These are phyloP conservation scores for Candida freyschussii DNA, from an alignment of 1,139 yeast genomes.

Conservation along the genomic window DNA sequence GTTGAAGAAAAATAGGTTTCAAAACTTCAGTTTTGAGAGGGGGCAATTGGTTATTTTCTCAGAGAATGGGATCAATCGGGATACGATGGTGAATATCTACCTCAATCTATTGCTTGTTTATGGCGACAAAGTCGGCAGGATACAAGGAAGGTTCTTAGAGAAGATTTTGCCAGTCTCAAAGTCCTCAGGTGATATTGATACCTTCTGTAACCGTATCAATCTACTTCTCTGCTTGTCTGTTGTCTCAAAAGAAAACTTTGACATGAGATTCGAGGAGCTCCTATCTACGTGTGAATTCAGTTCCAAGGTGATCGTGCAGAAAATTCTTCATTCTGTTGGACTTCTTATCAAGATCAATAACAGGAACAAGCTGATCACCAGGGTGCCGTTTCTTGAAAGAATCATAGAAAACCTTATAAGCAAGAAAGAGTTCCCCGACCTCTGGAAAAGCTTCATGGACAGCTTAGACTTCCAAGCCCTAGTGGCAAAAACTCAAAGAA, in stretches of 20 bases:
- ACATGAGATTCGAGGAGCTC: slow-evolving; percentile 13
- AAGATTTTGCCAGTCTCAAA: slow-evolving; percentile 21
- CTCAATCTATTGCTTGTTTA: slow-evolving; percentile 15
- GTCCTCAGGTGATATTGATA: slow-evolving; percentile 7
- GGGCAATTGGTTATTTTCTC: slow-evolving; percentile 6
- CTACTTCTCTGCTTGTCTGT: slow-evolving; percentile 14
- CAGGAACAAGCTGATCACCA: slow-evolving; percentile 2
- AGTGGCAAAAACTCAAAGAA: slow-evolving; percentile 10
- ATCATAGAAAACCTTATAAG: slow-evolving; percentile 7
- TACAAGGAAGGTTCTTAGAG: slow-evolving; percentile 19
- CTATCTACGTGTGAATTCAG: slow-evolving; percentile 6
- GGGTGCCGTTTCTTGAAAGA: slow-evolving; percentile 3
- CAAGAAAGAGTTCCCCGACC: slow-evolving; percentile 2
- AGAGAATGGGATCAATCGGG: slow-evolving; percentile 10
- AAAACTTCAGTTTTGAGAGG: slow-evolving; percentile 14
- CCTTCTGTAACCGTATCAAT: slow-evolving; percentile 22
- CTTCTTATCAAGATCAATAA: slow-evolving; percentile 10
- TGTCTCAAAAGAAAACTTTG: slow-evolving; percentile 16
- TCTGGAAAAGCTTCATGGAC: slow-evolving; percentile 12
- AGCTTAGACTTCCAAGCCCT: slow-evolving; percentile 6
- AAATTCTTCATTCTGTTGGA: slow-evolving; percentile 8
- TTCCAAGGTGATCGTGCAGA: slow-evolving; percentile 6
- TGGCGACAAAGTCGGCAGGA: slow-evolving; percentile 1
- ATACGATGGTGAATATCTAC: slow-evolving; percentile 15
- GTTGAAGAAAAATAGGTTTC: slow-evolving; percentile 19